Base-by-base conservation (phyloP, 2,329 filamentous ascomycete genomes). In the Epichloe scottii region DNA sequence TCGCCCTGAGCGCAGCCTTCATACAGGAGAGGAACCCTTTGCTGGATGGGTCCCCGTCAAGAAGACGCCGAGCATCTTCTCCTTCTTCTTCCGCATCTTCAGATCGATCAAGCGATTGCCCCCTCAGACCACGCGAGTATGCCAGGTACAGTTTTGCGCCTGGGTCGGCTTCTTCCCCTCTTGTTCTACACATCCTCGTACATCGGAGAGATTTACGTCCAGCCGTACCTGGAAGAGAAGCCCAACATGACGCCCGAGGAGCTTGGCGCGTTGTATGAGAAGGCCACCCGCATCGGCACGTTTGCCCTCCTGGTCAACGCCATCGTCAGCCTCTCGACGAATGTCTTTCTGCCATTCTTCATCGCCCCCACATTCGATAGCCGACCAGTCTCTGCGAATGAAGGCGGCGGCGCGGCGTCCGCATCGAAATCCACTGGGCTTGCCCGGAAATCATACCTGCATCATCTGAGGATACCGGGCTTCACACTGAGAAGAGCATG, bases 151-250 rank as follows among this genome's bases (percentile, higher is more conserved):
- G 63, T 81, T 91, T 59, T 90, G 84, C 54, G 88, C 89, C 5
- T 97, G 90, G 90, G 83, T 96, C 51, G 91, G 89, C 49, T 96
- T 91, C 81, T 97, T 96, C 61, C 90, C 1, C 89, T 95, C 66
- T 76, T 97, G 3, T 96, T 95, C 70, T 97, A 97, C 71, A 89
- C 89, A 5, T 95, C 89, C 1, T 94, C 89, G 17, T 97, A 93
- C 66, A 85, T 96, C 58, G 90, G 87, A 55, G 89, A 95, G 63
- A 87, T 97, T 51, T 95, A 95, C 60, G 86, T 89, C 17, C 85
- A 95, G 62, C 89, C 89, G 0, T 86, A 78, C 58, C 82, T 96
- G 48, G 75, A 82, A 57, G 72, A 78, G 48, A 86, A 95, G 58
- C 89, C 89, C 0, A 70, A 91, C 63, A 84, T 95, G 74, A 78